phyloP scores from a whole-genome alignment of 108 stramenopile species.

The Cylindrotheca fusiformis region DNA sequence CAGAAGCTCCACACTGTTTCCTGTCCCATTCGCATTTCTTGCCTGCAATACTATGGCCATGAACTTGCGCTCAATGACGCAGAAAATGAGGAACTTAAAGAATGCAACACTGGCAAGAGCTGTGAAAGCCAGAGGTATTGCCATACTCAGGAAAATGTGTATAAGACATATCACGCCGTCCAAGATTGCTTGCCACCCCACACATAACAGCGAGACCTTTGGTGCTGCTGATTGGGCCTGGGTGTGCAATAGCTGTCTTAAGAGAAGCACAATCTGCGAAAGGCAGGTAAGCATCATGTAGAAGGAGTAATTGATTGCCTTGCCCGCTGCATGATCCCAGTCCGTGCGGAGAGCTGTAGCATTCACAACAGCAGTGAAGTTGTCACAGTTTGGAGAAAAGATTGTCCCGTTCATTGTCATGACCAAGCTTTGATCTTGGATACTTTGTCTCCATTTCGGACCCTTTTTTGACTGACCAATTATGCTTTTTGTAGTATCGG shows the following conservation, averaged over 20 bases:
- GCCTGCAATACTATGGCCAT: conserved; percentile 87
- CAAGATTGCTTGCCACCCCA: conserved; percentile 91
- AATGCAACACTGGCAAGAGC: conserved; percentile 92
- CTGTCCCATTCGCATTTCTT: conserved; percentile 57
- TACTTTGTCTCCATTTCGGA: background rate
- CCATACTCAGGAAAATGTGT: conserved; percentile 84
- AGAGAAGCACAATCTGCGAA: conserved; percentile 83
- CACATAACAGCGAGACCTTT: conserved; percentile 76
- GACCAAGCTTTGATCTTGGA: conserved; percentile 55
- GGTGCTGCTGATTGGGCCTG: conserved; percentile 79
- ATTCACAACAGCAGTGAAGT: conserved; percentile 64
- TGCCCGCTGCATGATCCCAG: conserved; percentile 79
- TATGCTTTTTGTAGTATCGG: no score
- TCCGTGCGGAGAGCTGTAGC: conserved; percentile 83
- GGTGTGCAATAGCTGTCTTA: conserved; percentile 83
- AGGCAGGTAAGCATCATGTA: conserved; percentile 89
- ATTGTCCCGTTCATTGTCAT: conserved; percentile 68
- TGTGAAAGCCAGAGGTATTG: conserved; percentile 83
- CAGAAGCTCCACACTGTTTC: conserved; percentile 63
- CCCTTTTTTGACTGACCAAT: conserved; percentile 7
- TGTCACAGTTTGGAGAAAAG: conserved; percentile 61
- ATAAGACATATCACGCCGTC: conserved; percentile 88
- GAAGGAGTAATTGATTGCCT: conserved; percentile 90
- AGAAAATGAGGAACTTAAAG: conserved; percentile 93
- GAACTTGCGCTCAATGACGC: conserved; percentile 95